Evolutionary conservation across 2,329 filamentous ascomycete species (phyloP).

Genomic region (Fusarium solani-melongenae): DNA sequence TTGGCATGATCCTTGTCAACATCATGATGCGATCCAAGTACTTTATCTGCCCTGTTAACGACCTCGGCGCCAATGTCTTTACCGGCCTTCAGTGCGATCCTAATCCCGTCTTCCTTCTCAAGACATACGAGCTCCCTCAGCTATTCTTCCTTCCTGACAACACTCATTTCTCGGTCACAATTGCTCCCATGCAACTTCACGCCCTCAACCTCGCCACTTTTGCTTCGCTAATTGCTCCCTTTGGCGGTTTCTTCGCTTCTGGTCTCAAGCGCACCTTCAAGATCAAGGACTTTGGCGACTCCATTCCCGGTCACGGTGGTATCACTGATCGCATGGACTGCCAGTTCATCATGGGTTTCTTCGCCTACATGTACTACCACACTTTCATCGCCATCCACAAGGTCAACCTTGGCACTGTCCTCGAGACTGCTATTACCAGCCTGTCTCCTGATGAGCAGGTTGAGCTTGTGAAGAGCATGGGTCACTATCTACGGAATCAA

Average conservation of each 20-base stretch:
- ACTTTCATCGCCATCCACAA: constrained; percentile 94
- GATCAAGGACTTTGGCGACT: constrained; percentile 99
- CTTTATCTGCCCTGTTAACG: constrained; percentile 97
- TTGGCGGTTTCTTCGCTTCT: constrained; percentile 98
- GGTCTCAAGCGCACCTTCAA: constrained; percentile 99
- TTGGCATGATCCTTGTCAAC: constrained; percentile 84
- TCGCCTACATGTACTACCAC: constrained; percentile 98
- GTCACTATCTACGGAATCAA: constrained; percentile 73
- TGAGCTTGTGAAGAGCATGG: constrained; percentile 76
- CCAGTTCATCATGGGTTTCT: constrained; percentile 99
- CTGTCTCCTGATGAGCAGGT: constrained; percentile 88
- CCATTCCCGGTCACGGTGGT: constrained; percentile 95
- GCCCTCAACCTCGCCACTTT: constrained; percentile 91
- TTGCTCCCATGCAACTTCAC: constrained; percentile 93
- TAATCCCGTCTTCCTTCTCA: constrained; percentile 90
- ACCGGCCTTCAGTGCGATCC: constrained; percentile 89
- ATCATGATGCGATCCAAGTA: constrained; percentile 91
- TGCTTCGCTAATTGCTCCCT: constrained; percentile 94
- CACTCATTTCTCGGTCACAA: constrained; percentile 72
- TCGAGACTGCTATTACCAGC: constrained; percentile 93
- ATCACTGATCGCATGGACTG: constrained; percentile 99
- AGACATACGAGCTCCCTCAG: constrained; percentile 77
- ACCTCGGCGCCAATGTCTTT: constrained; percentile 92
- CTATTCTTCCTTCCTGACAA: constrained; percentile 76
- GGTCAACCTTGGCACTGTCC: constrained; percentile 84